Evolutionary conservation across 345 rosid species (phyloP).

Genomic region (Dipteronia dyeriana): DNA sequence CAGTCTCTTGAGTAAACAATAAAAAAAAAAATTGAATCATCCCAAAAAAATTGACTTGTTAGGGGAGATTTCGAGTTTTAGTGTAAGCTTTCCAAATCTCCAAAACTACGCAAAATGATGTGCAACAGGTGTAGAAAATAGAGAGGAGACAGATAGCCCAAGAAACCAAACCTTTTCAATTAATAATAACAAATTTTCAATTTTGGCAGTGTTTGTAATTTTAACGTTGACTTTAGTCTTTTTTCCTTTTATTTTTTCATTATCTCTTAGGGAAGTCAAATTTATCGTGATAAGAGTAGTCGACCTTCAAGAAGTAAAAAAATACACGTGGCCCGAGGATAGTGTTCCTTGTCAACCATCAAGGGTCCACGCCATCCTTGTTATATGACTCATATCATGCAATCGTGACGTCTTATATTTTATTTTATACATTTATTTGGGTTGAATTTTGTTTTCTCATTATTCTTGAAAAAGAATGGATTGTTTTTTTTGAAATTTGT

Average conservation of each 20-base stretch:
- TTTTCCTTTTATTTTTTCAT: neutral
- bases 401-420: neutral
- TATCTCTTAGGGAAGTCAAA: neutral
- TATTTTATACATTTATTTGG: neutral
- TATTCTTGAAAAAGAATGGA: neutral
- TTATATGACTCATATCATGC: neutral
- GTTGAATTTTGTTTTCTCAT: neutral
- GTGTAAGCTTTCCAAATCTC: too few relatives aligned
- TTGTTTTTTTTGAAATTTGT: neutral
- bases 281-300: neutral
- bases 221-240: neutral
- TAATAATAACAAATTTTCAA: neutral
- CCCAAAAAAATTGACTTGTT: too few relatives aligned
- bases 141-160: neutral
- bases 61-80: too few relatives aligned
- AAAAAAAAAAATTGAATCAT: too few relatives aligned
- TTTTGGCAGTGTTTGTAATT: neutral
- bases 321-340: neutral
- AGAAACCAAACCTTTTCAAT: neutral
- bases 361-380: conserved; percentile 1
- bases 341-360: neutral
- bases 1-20: too few relatives aligned
- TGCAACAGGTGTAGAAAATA: neutral
- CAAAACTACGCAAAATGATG: neutral
- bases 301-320: neutral